These are phyloP conservation scores for Fusarium multiceps DNA, from an alignment of 2,329 filamentous ascomycete genomes.

Conservation along the genomic window DNA sequence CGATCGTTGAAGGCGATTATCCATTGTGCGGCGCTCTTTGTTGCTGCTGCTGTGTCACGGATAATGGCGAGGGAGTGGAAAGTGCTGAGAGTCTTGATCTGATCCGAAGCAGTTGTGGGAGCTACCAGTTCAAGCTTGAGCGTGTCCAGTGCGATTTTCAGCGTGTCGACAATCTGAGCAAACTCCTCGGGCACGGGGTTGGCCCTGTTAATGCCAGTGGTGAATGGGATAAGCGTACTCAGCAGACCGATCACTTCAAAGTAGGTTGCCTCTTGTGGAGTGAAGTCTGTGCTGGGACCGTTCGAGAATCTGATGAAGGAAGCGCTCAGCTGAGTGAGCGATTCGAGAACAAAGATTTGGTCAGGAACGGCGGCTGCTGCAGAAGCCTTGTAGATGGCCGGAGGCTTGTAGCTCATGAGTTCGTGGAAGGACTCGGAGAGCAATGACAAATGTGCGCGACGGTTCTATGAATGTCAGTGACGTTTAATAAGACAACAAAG, in stretches of 20 bases:
- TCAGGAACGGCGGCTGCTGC: conserved; percentile 55
- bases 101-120: conserved; percentile 22
- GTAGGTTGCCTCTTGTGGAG: conserved; percentile 56
- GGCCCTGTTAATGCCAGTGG: conserved; percentile 41
- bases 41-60: conserved; percentile 53
- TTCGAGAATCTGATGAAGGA: conserved; percentile 56
- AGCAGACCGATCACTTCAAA: conserved; percentile 59
- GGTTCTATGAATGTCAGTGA: conserved; percentile 53
- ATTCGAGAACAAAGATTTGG: conserved; percentile 57
- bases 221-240: conserved; percentile 50
- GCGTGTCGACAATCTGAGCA: conserved; percentile 41
- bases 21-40: conserved; percentile 50
- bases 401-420: conserved; percentile 59
- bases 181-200: conserved; percentile 41
- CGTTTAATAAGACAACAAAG: background rate
- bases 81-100: conserved; percentile 47
- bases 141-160: conserved; percentile 29
- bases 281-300: conserved; percentile 49
- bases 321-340: conserved; percentile 56
- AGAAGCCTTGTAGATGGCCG: conserved; percentile 62
- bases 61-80: conserved; percentile 53
- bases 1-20: conserved; percentile 52
- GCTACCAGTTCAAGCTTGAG: conserved; percentile 31
- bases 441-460: conserved; percentile 61
- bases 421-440: conserved; percentile 65